Evolutionary conservation across 2,329 filamentous ascomycete species (phyloP).

Genomic region (Claviceps sp.): DNA sequence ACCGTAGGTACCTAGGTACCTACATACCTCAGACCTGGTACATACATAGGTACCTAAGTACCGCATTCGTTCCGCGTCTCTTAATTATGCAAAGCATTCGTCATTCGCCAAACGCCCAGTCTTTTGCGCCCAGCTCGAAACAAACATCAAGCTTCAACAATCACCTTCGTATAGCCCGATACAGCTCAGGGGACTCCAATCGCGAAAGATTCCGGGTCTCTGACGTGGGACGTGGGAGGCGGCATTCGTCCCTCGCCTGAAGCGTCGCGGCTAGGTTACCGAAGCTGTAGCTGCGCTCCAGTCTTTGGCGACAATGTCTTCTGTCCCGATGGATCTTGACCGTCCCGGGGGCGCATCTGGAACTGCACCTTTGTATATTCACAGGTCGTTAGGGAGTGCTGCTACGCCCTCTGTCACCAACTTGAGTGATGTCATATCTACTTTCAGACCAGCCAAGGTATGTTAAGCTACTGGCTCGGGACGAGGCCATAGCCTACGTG

Average conservation of each 20-base stretch:
- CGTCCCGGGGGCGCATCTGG: slow-evolving; percentile 25
- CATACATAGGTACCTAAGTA: too few species aligned
- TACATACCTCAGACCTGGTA: too few species aligned
- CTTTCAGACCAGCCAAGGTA: slow-evolving; percentile 71
- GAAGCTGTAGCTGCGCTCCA: not conserved
- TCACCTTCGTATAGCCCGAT: too few species aligned
- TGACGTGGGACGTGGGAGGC: not conserved
- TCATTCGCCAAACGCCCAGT: too few species aligned
- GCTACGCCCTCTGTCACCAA: slow-evolving; percentile 41
- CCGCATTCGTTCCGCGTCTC: too few species aligned
- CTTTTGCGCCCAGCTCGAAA: too few species aligned
- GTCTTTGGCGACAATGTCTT: slow-evolving; percentile 26
- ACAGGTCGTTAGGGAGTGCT: slow-evolving; percentile 27
- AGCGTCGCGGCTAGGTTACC: too few species aligned
- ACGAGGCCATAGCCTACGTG: not conserved
- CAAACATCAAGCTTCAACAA: too few species aligned
- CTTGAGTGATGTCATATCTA: slow-evolving; percentile 63
- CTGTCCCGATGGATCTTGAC: slow-evolving; percentile 46
- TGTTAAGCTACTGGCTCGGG: slow-evolving; percentile 7
- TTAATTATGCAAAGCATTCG: too few species aligned
- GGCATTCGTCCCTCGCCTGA: not conserved
- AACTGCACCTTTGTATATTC: slow-evolving; percentile 36
- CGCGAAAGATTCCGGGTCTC: not conserved
- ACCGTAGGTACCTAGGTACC: too few species aligned
- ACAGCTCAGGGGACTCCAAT: not conserved